These are phyloP conservation scores for Colletotrichum neosansevieriae DNA, from an alignment of 2,329 filamentous ascomycete species.

Conservation along the genomic window DNA sequence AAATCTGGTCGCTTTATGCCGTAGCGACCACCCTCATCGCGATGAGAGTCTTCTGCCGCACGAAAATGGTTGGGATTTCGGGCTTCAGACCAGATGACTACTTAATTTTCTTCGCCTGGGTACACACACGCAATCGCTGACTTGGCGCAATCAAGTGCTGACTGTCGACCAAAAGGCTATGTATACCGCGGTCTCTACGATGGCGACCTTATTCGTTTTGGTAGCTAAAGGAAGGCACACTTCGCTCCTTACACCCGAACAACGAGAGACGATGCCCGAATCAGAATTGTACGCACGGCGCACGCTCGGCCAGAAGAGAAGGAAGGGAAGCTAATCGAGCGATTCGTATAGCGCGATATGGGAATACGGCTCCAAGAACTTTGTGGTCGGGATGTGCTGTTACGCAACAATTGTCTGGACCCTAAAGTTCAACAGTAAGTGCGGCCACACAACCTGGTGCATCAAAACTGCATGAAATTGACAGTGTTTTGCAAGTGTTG, in stretches of 20 bases:
- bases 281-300: conserved; percentile 40
- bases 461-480: background rate
- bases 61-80: conserved; percentile 48
- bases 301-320: too few relatives aligned
- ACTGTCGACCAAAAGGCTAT: background rate
- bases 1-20: conserved; percentile 53
- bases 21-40: conserved; percentile 49
- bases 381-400: conserved; percentile 46
- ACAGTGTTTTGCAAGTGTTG: conserved; percentile 43
- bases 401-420: conserved; percentile 54
- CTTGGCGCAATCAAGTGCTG: fast-evolving
- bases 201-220: conserved; percentile 43
- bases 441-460: fast-evolving
- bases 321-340: background rate
- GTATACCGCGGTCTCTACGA: conserved; percentile 10
- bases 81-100: conserved; percentile 52
- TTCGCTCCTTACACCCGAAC: conserved; percentile 46
- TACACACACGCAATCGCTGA: conserved; percentile 13
- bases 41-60: conserved; percentile 48
- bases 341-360: conserved; percentile 36
- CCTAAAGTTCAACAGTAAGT: conserved; percentile 52
- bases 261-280: conserved; percentile 47
- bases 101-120: conserved; percentile 48
- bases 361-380: conserved; percentile 51
- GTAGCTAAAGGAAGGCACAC: conserved; percentile 47